Conservation (phyloP, 2,329 filamentous ascomycete genomes). For the Penicillium occitanis region DNA sequence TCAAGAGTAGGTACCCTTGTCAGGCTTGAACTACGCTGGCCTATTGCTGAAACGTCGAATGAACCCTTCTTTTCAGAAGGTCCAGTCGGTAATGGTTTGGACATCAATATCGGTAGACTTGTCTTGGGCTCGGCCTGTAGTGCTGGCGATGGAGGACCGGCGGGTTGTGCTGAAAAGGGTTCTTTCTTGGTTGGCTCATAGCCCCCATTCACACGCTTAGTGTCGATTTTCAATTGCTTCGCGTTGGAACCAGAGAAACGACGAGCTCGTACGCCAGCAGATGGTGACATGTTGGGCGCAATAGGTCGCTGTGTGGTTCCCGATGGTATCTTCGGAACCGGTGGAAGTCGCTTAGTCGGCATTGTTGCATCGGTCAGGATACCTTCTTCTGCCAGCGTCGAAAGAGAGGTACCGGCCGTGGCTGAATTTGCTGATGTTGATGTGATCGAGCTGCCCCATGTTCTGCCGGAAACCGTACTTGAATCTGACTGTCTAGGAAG, state of each 20-base stretch:
- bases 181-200: conserved; percentile 30
- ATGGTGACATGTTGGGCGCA: conserved; percentile 22
- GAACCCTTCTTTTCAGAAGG: conserved; percentile 33
- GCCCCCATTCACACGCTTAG: conserved; percentile 43
- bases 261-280: conserved; percentile 66
- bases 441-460: conserved; percentile 76
- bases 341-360: conserved; percentile 34
- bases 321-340: conserved; percentile 52
- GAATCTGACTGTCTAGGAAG: conserved; percentile 78
- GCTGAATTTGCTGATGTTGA: conserved; percentile 73
- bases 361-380: conserved; percentile 40
- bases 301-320: conserved; percentile 36
- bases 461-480: conserved; percentile 72
- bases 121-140: conserved; percentile 33
- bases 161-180: conserved; percentile 29
- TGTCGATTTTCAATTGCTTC: conserved; percentile 89
- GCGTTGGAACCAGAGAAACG: conserved; percentile 76
- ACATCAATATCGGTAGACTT: conserved; percentile 24
- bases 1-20: conserved; percentile 48
- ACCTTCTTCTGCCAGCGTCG: conserved; percentile 68
- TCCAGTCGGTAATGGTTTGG: conserved; percentile 27
- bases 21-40: conserved; percentile 44
- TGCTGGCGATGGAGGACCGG: conserved; percentile 29
- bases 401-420: conserved; percentile 65
- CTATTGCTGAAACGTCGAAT: conserved; percentile 38